Base-by-base conservation (phyloP, 805 yeast genomes). In the Pichia thaimueangensis region DNA sequence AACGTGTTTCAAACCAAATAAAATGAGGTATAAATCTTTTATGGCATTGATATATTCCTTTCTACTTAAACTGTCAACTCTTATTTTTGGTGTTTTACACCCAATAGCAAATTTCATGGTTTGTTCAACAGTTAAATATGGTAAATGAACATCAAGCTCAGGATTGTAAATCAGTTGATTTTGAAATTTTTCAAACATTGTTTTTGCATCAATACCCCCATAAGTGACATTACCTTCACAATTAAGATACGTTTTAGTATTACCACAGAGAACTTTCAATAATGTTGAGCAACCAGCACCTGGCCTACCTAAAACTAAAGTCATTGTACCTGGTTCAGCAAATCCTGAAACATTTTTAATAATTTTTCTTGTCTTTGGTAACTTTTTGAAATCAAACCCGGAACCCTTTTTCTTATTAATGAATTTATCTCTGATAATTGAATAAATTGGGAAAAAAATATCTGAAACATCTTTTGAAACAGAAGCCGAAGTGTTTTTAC, bases 201-300 rank as follows among this genome's bases (percentile, higher is more conserved):
- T 73, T n/a, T 53, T 47, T 47, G 68, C 71, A 8, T 62, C 60
- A 30, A 76, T 48, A 42, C 79, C 78, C 54, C 73, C 76, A 47
- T 71, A 76, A 5, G 60, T 52, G 35, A 74, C 56, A 3, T 58
- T 62, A 54, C 74, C 76, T 24, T 58, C 57, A 11, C 60, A 61
- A n/a, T 57, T 57, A 6, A 58, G 52, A 43, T 67, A 63, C 24
- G 67, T 68, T 25, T 55, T 50, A 10, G 64, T 65, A 53, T 71
- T 72, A 58, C 74, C 76, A 16, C 73, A 58, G 13, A 69, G 25
- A 41, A 64, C 55, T 47, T 70, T 70, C 45, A 77, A 57, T 19
- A 77, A 60, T 7, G 82, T 73, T 4, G 83, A 74, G 53, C 82
- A 76, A 47, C 83, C 83, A 31, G 82, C 77, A 55, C 82, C 82